Evolutionary conservation across 2,329 filamentous ascomycete genomes (phyloP), one percentile per base, ranked within the genome.

Genomic region (Aureobasidium musti): DNA sequence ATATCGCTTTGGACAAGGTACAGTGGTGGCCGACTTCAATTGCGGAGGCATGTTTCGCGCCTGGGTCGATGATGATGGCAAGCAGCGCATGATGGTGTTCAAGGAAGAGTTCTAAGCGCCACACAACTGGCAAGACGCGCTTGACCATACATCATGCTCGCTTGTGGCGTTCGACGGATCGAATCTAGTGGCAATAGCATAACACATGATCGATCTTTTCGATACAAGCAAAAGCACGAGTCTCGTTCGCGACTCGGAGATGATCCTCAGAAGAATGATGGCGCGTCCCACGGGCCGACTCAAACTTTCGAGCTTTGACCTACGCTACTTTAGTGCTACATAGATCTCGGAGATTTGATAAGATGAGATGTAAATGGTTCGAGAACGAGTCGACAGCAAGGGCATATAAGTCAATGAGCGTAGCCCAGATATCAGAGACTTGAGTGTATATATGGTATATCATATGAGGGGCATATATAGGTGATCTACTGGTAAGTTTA

Each of bases 11-110:
- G 77, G 70, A 3, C 72, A 79, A n/a, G 79, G 81, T 0, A 81
- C 84, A 61, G 82, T 96, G 6, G 79, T 93, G 19, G 89, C 88
- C 75, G 90, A 93, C 72, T 92, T 89, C 75, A 96, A 97, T 74
- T 95, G 90, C 71, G 90, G 88, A 5, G 92, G 92, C 0, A 93
- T 97, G 90, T 95, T 92, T 74, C 84, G 92, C 23, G 91, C 91
- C 0, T 94, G 89, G 84, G 79, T 90, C 23, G 85, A 91, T 69
- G 83, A 87, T 4, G 74, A 84, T 1, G 89, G 87, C 0, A 79
- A 79, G 67, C 80, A 82, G 21, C 79, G 82, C 28, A 85, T 87
- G 73, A 83, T 84, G 65, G 82, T 89, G 1, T 89, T 87, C 79
- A 79, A 82, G 60, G 82, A 84, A 66, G 70, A 71, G 39, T 70